Conservation (phyloP, 495 filamentous ascomycete genomes). For the Hypoxylon fragiforme region DNA sequence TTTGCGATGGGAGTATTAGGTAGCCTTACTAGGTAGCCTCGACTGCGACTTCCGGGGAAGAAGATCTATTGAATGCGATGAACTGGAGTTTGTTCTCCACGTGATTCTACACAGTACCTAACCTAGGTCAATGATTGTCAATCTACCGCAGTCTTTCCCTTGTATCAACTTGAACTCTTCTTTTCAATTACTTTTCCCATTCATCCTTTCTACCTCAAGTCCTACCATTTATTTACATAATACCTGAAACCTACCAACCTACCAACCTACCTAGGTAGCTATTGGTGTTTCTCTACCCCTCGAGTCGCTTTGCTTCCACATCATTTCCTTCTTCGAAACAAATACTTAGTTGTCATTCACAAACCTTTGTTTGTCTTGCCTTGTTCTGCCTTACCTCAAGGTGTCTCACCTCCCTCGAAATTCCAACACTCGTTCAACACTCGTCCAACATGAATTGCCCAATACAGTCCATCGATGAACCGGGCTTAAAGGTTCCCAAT, state of each 20-base stretch:
- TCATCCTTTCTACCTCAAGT: too few species aligned
- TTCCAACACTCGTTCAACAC: not conserved
- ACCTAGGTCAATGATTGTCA: too few species aligned
- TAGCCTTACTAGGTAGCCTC: too few species aligned
- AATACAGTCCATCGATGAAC: slow-evolving; percentile 52
- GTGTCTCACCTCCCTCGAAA: not conserved
- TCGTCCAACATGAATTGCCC: slow-evolving; percentile 26
- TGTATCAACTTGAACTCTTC: too few species aligned
- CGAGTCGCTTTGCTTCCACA: not conserved
- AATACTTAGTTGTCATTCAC: not conserved
- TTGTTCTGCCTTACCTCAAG: not conserved
- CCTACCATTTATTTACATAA: too few species aligned
- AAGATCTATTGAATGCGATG: slow-evolving; percentile 11
- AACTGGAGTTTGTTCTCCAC: not conserved
- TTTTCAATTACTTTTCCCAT: too few species aligned
- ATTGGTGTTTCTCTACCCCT: slow-evolving; percentile 9
- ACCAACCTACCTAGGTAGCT: too few species aligned
- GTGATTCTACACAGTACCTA: not conserved
- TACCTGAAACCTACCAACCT: too few species aligned
- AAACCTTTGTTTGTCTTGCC: not conserved
- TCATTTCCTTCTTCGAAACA: slow-evolving; percentile 7
- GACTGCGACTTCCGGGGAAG: slow-evolving; percentile 14
- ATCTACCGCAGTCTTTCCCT: too few species aligned
- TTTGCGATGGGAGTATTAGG: slow-evolving; percentile 23
- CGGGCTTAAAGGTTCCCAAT: slow-evolving; percentile 66